Base-by-base conservation (phyloP, 148 eudicot genomes). In the Arctostaphylos glauca region DNA sequence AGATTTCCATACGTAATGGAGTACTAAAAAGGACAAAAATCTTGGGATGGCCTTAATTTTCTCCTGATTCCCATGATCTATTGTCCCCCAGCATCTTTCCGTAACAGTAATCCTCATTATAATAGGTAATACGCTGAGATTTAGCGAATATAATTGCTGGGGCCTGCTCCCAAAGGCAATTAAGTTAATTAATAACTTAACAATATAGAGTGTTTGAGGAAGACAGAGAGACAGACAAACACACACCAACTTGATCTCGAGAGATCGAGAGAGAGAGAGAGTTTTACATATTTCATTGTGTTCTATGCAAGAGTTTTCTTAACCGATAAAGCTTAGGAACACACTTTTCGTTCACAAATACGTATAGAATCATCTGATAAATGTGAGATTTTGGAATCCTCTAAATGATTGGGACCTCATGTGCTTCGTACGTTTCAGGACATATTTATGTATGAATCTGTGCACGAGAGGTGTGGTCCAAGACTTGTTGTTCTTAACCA, bases 141-240 rank as follows among this genome's bases (percentile, higher is more conserved):
- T 79, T 79, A 48, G 55, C 43, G 81, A 79, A 79, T 47, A 79
- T 79, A 47, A 0, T 31, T 47, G 81, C 12, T 46, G 81, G 81
- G 81, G 44, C 55, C 72, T 66, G 15, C 44, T 79, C 49, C 43
- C 4, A 1, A 74, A 18, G 3, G 25, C 46, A n/a, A 74, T 43
- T 74, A 48, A 2, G 25, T 15, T 72, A 13, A 46, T 3, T 46
- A 47, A 46, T 8, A 9, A 55, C 3, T 3, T 66, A 9, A 31
- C 3, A 25, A 66, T 1, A 38, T 41, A 8, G 71, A 12, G 71
- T 66, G 71, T 31, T 66, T 66, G 43, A 66, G 43, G 71, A 66
- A 66, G 71, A 66, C 71, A 66, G 71, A 23, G 31, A 21, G 25
- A n/a, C 67, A n/a, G 4, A 9, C 54, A 52, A 10, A 52, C 2